Conservation (phyloP, 2,329 filamentous ascomycete species). For the Aspergillus sp. region DNA sequence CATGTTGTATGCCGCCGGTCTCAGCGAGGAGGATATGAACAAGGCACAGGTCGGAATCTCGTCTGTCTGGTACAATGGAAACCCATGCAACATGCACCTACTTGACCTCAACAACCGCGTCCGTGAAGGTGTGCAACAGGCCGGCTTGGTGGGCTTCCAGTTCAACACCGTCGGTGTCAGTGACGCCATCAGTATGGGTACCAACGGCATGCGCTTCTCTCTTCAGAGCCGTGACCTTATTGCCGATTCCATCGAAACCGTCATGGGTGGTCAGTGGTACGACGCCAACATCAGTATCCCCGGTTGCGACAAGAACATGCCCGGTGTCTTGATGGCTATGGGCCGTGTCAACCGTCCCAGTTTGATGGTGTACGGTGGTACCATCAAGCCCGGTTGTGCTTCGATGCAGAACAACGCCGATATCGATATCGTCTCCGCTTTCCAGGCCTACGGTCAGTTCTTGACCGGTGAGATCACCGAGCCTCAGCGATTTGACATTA, state of each 20-base stretch:
- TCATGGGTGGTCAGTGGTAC: conserved; percentile 99
- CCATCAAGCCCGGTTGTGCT: conserved; percentile 86
- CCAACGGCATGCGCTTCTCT: conserved; percentile 91
- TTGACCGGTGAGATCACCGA: conserved; percentile 87
- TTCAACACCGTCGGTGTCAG: conserved; percentile 99
- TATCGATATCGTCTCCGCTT: conserved; percentile 94
- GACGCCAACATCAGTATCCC: conserved; percentile 96
- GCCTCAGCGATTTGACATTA: conserved; percentile 73
- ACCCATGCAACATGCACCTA: conserved; percentile 99
- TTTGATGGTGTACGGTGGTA: conserved; percentile 96
- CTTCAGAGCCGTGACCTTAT: conserved; percentile 95
- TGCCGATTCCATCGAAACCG: conserved; percentile 96
- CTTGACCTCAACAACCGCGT: conserved; percentile 81
- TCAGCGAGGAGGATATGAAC: conserved; percentile 81
- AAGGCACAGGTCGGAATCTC: conserved; percentile 98
- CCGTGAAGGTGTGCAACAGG: conserved; percentile 65
- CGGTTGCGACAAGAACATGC: conserved; percentile 99
- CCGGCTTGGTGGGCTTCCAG: conserved; percentile 85
- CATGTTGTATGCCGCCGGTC: conserved; percentile 94
- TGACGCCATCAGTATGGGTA: conserved; percentile 97
- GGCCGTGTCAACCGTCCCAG: conserved; percentile 89
- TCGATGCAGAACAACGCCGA: conserved; percentile 65
- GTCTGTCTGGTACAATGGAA: conserved; percentile 96
- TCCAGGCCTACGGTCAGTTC: conserved; percentile 96
- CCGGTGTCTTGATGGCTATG: conserved; percentile 87